phyloP scores from a whole-genome alignment of 371 early-diverging fungal genomes.

The Rhizopus stolonifer region DNA sequence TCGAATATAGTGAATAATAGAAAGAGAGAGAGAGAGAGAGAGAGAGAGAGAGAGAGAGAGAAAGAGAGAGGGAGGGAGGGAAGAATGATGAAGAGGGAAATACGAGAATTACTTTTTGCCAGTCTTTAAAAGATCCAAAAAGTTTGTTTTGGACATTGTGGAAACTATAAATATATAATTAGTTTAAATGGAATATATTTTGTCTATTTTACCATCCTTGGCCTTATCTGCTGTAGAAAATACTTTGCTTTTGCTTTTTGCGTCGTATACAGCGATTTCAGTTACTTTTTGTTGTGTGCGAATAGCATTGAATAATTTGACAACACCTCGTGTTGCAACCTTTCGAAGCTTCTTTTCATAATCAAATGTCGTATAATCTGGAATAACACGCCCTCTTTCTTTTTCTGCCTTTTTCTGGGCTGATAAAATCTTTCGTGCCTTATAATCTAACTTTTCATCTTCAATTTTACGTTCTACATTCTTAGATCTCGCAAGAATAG shows the following conservation, averaged over 20 bases:
- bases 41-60: background rate
- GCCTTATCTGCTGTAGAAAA: constrained; percentile 56
- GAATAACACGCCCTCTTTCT: constrained; percentile 68
- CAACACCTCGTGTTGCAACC: constrained; percentile 84
- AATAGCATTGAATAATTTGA: constrained; percentile 83
- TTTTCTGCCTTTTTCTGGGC: constrained; percentile 63
- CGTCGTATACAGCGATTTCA: constrained; percentile 54
- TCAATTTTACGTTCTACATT: constrained; percentile 71
- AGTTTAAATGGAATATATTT: background rate
- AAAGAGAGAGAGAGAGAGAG: background rate
- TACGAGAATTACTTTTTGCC: constrained; percentile 31
- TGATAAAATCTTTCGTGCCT: constrained; percentile 66
- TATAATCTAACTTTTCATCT: constrained; percentile 76
- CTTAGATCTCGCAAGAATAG: constrained; percentile 75
- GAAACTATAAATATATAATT: constrained; percentile 41
- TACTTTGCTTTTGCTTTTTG: constrained; percentile 43
- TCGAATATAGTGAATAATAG: no score
- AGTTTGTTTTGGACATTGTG: constrained; percentile 62
- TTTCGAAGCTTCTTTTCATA: constrained; percentile 81
- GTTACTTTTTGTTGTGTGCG: constrained; percentile 73
- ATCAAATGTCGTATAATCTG: constrained; percentile 64
- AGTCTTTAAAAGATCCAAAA: constrained; percentile 62
- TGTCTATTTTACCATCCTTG: constrained; percentile 29
- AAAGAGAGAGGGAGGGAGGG: background rate
- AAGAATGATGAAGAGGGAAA: background rate